Base-by-base conservation (phyloP, 2,329 filamentous ascomycete genomes). In the Colletotrichum scovillei region DNA sequence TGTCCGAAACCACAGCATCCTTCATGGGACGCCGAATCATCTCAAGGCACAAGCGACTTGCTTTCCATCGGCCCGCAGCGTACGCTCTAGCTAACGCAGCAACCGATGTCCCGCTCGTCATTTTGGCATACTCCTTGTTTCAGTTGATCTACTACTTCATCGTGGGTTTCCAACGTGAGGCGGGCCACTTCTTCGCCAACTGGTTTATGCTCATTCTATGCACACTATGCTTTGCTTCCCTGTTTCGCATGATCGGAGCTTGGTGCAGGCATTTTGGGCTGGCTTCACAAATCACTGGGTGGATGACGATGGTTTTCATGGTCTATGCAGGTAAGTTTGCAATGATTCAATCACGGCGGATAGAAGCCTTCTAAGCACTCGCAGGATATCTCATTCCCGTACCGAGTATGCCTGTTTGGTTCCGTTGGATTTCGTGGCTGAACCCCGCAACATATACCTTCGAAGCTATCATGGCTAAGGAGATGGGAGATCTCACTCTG, bases 371-470 rank as follows among this genome's bases (percentile, higher is more conserved):
- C 42, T 72, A 78, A 5, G 78, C 78, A 55, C 77, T 76, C n/a
- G 19, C 7, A 55, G 91, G 89, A 69, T 91, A 92, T 77, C 81
- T 85, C 22, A 86, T 89, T 32, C 77, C 83, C 0, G 79, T 82
- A 3, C 82, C 83, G 0, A 75, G 92, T 77, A 95, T 93, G 92
- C 87, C 91, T 30, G 88, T 88, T 0, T 96, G 93, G 92, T 91
- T 93, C 63, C 84, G 89, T 35, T 95, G 93, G 94, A 92, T 95
- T 68, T 89, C 91, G 35, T 95, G 92, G 83, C 86, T 95, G 64
- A 92, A 95, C 72, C 92, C 93, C 0, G 88, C 95, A 32, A 91
- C 86, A 42, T 95, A 95, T 77, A 91, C 88, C 1, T 95, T 95
- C 75, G 93, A 95, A 79, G 87, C 89, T 1, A 83, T 95, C 14